These are phyloP conservation scores for Xylaria digitata DNA, from an alignment of 2,329 filamentous ascomycete genomes.

Conservation along the genomic window DNA sequence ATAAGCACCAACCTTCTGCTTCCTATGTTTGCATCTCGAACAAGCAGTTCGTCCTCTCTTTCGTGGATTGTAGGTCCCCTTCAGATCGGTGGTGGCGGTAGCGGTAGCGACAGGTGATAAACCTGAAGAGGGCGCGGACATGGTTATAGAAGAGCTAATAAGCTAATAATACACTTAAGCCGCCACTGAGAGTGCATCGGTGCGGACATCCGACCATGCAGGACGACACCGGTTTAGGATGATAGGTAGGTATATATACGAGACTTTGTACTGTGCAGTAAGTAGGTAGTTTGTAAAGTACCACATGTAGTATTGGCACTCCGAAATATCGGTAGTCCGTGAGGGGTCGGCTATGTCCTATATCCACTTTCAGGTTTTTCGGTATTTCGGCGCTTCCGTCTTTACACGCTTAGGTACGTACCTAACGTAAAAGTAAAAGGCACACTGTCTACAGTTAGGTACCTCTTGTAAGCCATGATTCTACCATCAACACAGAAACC, in stretches of 20 bases:
- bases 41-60: constrained; percentile 59
- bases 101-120: constrained; percentile 33
- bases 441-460: too few relatives aligned
- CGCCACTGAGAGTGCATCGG: not conserved
- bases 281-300: not conserved
- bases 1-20: constrained; percentile 54
- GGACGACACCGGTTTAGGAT: not conserved
- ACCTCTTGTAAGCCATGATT: too few relatives aligned
- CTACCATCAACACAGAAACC: too few relatives aligned
- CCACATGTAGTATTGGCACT: not conserved
- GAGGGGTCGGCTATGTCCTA: constrained; percentile 27
- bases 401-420: not conserved
- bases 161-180: constrained; percentile 7
- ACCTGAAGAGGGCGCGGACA: constrained; percentile 33
- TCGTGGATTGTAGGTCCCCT: constrained; percentile 51
- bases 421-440: too few relatives aligned
- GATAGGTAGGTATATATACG: constrained; percentile 5
- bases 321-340: constrained; percentile 35
- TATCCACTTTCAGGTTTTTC: not conserved
- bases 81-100: constrained; percentile 18
- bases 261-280: constrained; percentile 11
- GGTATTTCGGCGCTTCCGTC: constrained; percentile 22
- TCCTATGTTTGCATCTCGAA: constrained; percentile 58
- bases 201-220: constrained; percentile 32
- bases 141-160: constrained; percentile 11